Evolutionary conservation across 768 basidiomycete species (phyloP), one percentile per base, ranked within the genome.

Genomic region (Multifurca ochricompacta): DNA sequence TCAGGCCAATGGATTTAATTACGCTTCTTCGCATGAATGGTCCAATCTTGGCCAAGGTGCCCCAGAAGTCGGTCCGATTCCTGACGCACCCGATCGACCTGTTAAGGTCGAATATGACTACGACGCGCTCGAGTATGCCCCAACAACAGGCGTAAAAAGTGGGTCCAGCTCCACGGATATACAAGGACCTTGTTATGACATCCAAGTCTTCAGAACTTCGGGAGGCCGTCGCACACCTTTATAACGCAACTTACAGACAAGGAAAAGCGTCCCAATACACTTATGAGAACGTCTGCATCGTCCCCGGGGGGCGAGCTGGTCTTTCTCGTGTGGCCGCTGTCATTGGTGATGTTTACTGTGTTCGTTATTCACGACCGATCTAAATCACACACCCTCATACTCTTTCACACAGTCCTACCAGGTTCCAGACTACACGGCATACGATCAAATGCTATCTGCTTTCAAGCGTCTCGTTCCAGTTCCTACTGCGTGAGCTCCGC

Each of bases 1-100:
- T n/a, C 90, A 91, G 74, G 91, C 91, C 10, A 95, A 96, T 65
- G 93, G 93, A 8, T 96, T 92, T 74, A 83, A 72, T 59, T 87
- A 89, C 61, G 79, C 85, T 54, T 73, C 74, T 60, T 82, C 82
- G 13, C 83, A 89, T 63, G 83, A 85, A 59, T 92, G 91, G 90
- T 78, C 87, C 5, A 91, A 91, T 65, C 75, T 91, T 9, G 94
- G 93, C n/a, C 91, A 94, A 70, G 90, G 88, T 39, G 89, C 90
- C 14, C 91, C 91, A 7, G 91, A 92, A 69, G 86, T 91, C 4
- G 92, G 92, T 0, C 81, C 80, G 2, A 82, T 94, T 41, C 91
- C 91, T 9, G 77, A 80, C 52, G 88, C 87, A 2, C 77, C 83
- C 0, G 67, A 75, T 37, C 81, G 89, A 45, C 85, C 83, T 0